These are phyloP conservation scores for Macaranga tanarius DNA, from an alignment of 441 rosid genomes.

Conservation along the genomic window DNA sequence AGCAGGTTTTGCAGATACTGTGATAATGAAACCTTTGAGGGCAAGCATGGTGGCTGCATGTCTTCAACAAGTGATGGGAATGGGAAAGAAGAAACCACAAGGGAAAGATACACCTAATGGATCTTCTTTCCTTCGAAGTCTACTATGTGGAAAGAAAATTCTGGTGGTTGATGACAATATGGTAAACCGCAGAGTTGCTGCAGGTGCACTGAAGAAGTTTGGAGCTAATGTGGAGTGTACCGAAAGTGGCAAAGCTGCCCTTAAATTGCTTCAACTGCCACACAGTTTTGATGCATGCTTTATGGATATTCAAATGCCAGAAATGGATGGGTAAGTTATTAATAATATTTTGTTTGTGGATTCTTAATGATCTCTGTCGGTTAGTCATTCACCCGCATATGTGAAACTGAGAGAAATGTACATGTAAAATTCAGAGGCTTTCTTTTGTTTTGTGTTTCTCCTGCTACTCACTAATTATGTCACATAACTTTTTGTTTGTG, in stretches of 20 bases:
- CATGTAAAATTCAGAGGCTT: no score
- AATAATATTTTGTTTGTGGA: not conserved
- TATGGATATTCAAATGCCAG: conserved; percentile 99
- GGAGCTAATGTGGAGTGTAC: conserved; percentile 89
- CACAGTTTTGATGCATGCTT: conserved; percentile 92
- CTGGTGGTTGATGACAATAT: conserved; percentile 91
- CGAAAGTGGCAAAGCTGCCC: conserved; percentile 78
- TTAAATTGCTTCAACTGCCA: conserved; percentile 67
- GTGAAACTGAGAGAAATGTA: not conserved
- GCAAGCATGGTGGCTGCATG: conserved; percentile 98
- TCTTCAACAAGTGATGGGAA: conserved; percentile 76
- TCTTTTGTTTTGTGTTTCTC: no score
- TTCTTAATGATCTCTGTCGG: no score
- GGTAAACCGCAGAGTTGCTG: conserved; percentile 91
- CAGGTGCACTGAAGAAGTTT: conserved; percentile 89
- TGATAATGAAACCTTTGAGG: conserved; percentile 90
- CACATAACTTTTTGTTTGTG: not conserved
- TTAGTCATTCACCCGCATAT: not conserved
- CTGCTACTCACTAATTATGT: no score
- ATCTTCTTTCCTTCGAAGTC: conserved; percentile 44
- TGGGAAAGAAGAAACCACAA: conserved; percentile 57
- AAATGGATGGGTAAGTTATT: conserved; percentile 83
- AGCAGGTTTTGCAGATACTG: conserved; percentile 80
- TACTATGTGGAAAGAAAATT: conserved; percentile 73
- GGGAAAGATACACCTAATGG: conserved; percentile 47